phyloP scores from a whole-genome alignment of 116 monocot genomes.

The Phalaenopsis hybrid region DNA sequence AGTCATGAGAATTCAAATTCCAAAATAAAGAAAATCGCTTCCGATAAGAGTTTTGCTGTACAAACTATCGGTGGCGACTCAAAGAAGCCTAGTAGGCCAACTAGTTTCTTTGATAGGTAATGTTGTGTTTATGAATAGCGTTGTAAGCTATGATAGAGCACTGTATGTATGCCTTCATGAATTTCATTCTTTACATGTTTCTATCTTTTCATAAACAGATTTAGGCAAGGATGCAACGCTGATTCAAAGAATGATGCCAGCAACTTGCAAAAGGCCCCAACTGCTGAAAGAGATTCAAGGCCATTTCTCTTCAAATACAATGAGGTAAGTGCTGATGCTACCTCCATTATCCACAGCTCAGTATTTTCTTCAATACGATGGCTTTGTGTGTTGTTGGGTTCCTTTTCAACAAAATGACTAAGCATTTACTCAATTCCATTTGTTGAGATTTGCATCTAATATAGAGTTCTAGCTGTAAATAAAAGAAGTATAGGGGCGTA shows the following conservation, averaged over 20 bases:
- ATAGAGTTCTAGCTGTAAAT: no score
- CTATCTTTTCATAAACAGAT: constrained; percentile 32
- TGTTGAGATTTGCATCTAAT: no score
- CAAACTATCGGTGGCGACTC: constrained; percentile 18
- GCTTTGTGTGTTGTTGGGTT: no score
- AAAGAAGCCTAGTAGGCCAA: constrained; percentile 22
- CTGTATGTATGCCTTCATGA: background rate
- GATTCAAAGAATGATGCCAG: constrained; percentile 21
- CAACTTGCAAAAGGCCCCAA: constrained; percentile 29
- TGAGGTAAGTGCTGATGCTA: constrained; percentile 41
- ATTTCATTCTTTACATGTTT: background rate
- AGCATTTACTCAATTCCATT: no score
- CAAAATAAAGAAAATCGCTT: constrained; percentile 4
- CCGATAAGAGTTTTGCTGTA: constrained; percentile 11
- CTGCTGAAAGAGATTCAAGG: constrained; percentile 59
- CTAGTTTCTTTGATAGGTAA: constrained; percentile 87
- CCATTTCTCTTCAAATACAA: constrained; percentile 93
- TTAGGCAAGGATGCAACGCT: constrained; percentile 37
- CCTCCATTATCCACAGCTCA: no score
- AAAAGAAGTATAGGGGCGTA: no score
- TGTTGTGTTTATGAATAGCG: background rate
- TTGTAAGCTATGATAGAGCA: background rate
- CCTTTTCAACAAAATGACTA: no score
- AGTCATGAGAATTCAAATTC: constrained; percentile 7
- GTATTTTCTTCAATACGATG: no score